Evolutionary conservation across 2,329 filamentous ascomycete genomes (phyloP).

Genomic region (Alternaria arborescens): DNA sequence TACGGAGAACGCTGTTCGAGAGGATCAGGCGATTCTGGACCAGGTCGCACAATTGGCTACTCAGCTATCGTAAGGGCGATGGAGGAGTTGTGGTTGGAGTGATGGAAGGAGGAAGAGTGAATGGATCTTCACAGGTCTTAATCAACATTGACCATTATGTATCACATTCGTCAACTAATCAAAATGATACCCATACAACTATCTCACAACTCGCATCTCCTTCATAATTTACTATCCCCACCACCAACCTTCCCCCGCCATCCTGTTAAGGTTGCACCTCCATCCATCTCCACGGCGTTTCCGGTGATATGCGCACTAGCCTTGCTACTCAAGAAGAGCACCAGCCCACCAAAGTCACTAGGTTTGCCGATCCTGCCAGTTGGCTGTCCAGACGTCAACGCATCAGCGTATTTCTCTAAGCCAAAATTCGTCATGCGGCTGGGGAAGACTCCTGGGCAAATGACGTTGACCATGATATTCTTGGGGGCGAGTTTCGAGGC

Average conservation of each 20-base stretch:
- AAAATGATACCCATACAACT: not conserved
- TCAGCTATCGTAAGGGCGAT: constrained; percentile 20
- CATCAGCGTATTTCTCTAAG: constrained; percentile 59
- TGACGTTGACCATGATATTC: constrained; percentile 61
- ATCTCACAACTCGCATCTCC: not conserved
- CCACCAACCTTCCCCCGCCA: constrained; percentile 48
- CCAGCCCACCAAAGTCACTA: constrained; percentile 57
- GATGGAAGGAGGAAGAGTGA: not conserved
- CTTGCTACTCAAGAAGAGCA: constrained; percentile 55
- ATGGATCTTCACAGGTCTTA: not conserved
- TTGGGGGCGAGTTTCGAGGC: constrained; percentile 61
- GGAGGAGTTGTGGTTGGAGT: not conserved
- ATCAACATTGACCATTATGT: too few species aligned
- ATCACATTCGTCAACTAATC: not conserved
- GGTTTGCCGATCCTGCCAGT: constrained; percentile 59
- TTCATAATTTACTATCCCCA: constrained; percentile 39
- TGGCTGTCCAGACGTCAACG: constrained; percentile 57
- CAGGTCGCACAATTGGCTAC: constrained; percentile 54
- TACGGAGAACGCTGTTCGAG: constrained; percentile 62
- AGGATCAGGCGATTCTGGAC: constrained; percentile 60
- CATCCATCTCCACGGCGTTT: constrained; percentile 59
- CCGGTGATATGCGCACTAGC: constrained; percentile 56
- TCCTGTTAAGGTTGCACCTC: constrained; percentile 55
- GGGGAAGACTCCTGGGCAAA: constrained; percentile 59
- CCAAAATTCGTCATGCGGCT: constrained; percentile 65